Evolutionary conservation across 1,284 basidiomycete species (phyloP), one percentile per base, ranked within the genome.

Genomic region (Phylloboletellus chloephorus): DNA sequence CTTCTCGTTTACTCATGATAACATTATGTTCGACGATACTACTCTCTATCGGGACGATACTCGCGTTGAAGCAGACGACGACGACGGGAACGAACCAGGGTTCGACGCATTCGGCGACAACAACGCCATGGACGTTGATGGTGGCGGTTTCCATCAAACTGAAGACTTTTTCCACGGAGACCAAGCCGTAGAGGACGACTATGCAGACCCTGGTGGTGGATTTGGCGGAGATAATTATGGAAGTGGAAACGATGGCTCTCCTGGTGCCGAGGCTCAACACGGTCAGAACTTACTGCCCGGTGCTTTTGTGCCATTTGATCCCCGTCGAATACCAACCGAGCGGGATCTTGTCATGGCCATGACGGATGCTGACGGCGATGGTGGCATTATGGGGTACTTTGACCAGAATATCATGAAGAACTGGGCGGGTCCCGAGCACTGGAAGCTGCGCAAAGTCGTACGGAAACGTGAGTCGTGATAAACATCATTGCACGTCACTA

Each of bases 381-480:
- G 41, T 53, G 77, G 69, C 21, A 84, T 92, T 69, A 82, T 98
- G 67, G 91, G 95, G 56, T 97, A 96, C 65, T 97, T 98, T 61
- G 94, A 98, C 63, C 78, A 85, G 53, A 82, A 78, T 26, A 77
- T 92, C 57, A 73, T 85, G 57, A 96, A 91, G 73, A 95, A 93
- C 54, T 98, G 95, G 95, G 95, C 96, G 3, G 95, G 96, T 4
- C 95, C 95, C 8, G 92, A 98, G 62, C 96, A 99, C 63, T 98
- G 95, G 95, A 98, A 96, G 63, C 65, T 98, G 53, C 69, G 84
- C 42, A 86, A 82, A 57, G 72, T 80, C 21, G 72, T 90, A 33
- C 74, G 82, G 41, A 79, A 78, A 68, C 74, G 89, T 92, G 51
- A 64, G 78, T 65, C 25, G 11, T 26, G 2, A 21, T 15, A 13